Percentiles rank a stretch among this genome's conserved stretches.
These are phyloP conservation scores for Paramecium biaurelia DNA, from an alignment of 73 alveolate genomes.

Conservation along the genomic window DNA sequence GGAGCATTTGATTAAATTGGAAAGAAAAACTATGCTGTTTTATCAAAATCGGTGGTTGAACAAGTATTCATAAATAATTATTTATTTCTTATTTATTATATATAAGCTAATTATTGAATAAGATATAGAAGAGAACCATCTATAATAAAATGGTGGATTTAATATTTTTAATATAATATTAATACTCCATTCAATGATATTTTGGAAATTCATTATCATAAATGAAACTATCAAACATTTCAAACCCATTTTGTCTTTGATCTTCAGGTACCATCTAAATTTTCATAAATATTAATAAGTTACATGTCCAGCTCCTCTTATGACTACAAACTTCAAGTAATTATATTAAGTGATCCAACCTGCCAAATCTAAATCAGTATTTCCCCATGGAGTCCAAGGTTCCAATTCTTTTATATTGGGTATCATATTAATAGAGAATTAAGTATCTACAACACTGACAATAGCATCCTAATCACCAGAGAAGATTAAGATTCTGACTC, in stretches of 20 bases:
- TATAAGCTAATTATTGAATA: neutral
- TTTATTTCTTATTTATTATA: neutral
- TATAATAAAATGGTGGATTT: neutral
- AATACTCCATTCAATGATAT: neutral
- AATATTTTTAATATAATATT: neutral
- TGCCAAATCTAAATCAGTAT: slow-evolving; percentile 36
- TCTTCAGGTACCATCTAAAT: slow-evolving; percentile 47
- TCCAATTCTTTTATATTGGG: neutral
- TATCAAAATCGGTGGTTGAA: neutral
- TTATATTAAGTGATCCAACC: slow-evolving; percentile 21
- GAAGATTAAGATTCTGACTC: slow-evolving; percentile 70
- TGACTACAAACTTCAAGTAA: neutral
- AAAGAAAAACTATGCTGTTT: slow-evolving; percentile 24
- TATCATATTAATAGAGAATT: slow-evolving; percentile 61
- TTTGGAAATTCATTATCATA: neutral
- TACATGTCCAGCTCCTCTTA: slow-evolving; percentile 58
- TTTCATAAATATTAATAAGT: neutral
- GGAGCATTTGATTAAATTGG: neutral
- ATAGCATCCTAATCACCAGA: slow-evolving; percentile 83
- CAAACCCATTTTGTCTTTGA: slow-evolving; percentile 47
- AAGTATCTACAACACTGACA: slow-evolving; percentile 74
- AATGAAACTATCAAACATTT: slow-evolving; percentile 38
- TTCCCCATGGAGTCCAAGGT: slow-evolving; percentile 28
- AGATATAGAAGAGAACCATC: neutral
- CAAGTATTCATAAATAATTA: slow-evolving; percentile 30